Percentiles rank a stretch among this genome's conserved stretches.
Conservation (phyloP, 192 early-diverging fungal genomes). For the Chytriomyces confervae region DNA sequence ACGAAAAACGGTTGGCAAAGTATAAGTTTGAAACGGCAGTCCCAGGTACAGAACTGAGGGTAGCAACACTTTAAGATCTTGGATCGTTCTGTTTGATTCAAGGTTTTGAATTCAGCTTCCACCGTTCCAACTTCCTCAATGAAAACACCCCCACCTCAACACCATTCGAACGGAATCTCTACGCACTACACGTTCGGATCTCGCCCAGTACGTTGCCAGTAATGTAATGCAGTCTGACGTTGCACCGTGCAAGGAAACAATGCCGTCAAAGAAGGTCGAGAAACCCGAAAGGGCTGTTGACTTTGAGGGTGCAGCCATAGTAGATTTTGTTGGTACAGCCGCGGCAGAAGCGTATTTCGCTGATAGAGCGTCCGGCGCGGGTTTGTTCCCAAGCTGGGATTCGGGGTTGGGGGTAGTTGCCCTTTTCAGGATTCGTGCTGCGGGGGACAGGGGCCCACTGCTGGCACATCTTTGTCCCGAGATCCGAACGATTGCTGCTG, state of each 20-base stretch:
- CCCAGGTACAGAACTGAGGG: conserved; percentile 7
- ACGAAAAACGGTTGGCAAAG: conserved; percentile 19
- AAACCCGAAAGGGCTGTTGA: neutral
- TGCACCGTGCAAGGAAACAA: neutral
- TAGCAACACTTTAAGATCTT: conserved; percentile 13
- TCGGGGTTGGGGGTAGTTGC: neutral
- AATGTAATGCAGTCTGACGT: neutral
- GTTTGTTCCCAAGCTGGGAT: neutral
- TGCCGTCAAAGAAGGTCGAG: neutral
- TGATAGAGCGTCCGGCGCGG: conserved; percentile 1
- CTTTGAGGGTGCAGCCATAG: neutral
- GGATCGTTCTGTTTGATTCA: conserved; percentile 20
- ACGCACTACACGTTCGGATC: conserved; percentile 3
- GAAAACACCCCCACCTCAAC: conserved; percentile 4
- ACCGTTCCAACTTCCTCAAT: neutral
- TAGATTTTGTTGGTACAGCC: neutral
- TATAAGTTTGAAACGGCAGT: conserved; percentile 8
- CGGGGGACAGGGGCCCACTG: neutral
- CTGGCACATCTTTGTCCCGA: neutral
- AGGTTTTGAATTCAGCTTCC: neutral
- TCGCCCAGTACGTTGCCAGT: neutral
- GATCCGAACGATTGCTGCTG: neutral
- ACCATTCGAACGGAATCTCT: conserved; percentile 16
- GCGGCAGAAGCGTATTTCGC: neutral
- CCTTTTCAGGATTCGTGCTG: neutral